Evolutionary conservation across 2,329 filamentous ascomycete species (phyloP).

Genomic region (Cylindrodendrum hubeiense): DNA sequence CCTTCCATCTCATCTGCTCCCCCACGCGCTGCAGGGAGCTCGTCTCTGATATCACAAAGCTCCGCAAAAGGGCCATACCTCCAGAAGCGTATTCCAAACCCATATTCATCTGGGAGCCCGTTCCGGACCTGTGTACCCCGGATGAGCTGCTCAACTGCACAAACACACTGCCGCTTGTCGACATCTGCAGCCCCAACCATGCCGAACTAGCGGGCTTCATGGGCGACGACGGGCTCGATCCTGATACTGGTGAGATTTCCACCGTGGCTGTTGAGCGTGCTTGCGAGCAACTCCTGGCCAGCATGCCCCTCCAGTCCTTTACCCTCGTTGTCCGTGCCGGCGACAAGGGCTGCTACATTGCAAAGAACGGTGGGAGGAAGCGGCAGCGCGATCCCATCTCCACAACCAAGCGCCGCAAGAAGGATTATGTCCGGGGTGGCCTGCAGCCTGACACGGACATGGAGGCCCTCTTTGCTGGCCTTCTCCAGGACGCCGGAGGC

Average conservation of each 20-base stretch:
- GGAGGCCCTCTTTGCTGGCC: constrained; percentile 70
- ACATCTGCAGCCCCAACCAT: constrained; percentile 84
- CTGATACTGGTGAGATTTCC: constrained; percentile 66
- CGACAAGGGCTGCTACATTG: constrained; percentile 77
- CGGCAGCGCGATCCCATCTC: constrained; percentile 48
- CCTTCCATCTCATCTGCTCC: constrained; percentile 91
- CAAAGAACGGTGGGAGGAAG: constrained; percentile 67
- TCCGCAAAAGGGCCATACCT: constrained; percentile 59
- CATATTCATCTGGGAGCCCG: constrained; percentile 93
- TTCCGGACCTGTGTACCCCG: constrained; percentile 87
- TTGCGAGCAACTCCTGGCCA: constrained; percentile 72
- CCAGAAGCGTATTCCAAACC: constrained; percentile 64
- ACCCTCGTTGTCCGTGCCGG: constrained; percentile 78
- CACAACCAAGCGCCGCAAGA: constrained; percentile 54
- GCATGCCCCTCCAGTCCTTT: constrained; percentile 74
- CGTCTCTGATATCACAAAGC: constrained; percentile 75
- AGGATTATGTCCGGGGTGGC: constrained; percentile 62
- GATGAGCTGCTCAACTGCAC: constrained; percentile 75
- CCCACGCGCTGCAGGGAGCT: constrained; percentile 82
- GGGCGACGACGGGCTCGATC: constrained; percentile 68
- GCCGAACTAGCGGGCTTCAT: constrained; percentile 90
- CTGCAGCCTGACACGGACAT: constrained; percentile 72
- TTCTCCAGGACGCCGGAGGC: constrained; percentile 67
- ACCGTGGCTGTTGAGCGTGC: constrained; percentile 66
- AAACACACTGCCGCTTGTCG: constrained; percentile 71